phyloP scores from a whole-genome alignment of 805 yeast species.

The Ogataea paraovalis region DNA sequence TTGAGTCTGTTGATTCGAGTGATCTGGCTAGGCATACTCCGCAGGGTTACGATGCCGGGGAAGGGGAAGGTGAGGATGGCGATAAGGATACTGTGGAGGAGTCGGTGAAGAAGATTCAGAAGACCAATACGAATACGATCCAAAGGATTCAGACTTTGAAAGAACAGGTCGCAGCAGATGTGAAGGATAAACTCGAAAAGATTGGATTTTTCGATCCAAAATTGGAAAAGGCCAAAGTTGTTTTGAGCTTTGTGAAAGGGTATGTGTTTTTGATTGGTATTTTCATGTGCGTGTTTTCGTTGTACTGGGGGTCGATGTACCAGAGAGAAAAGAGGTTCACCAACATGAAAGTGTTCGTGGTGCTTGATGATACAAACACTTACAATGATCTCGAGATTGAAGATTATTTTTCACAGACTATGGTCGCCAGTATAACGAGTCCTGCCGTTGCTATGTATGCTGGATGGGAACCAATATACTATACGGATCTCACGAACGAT shows the following conservation, averaged over 20 bases:
- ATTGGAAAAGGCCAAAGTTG: conserved; percentile 13
- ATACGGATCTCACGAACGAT: conserved; percentile 28
- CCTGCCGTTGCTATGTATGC: conserved; percentile 13
- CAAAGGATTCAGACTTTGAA: conserved; percentile 12
- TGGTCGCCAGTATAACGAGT: conserved; percentile 21
- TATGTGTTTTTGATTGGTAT: conserved; percentile 31
- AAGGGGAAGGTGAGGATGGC: too few species aligned
- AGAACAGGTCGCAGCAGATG: conserved; percentile 15
- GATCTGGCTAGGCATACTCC: too few species aligned
- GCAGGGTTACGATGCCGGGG: too few species aligned
- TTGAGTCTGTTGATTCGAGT: too few species aligned
- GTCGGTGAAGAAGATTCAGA: too few species aligned
- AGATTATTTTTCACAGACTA: conserved; percentile 29
- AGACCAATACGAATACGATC: conserved; percentile 5
- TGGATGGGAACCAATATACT: conserved; percentile 20
- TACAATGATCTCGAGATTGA: conserved; percentile 18
- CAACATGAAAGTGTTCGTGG: conserved; percentile 34
- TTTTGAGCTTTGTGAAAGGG: conserved; percentile 20
- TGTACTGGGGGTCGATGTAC: conserved; percentile 42
- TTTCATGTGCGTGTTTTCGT: conserved; percentile 35
- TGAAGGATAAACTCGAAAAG: conserved; percentile 18
- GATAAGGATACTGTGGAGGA: too few species aligned
- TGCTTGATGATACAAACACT: conserved; percentile 17
- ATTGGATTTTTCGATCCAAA: conserved; percentile 27
- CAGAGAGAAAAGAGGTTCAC: conserved; percentile 25